A percentile compares a stretch with the other conserved stretches of the same genome.
Evolutionary conservation across 2,329 filamentous ascomycete genomes (phyloP).

Genomic region (Coniochaeta sp.): DNA sequence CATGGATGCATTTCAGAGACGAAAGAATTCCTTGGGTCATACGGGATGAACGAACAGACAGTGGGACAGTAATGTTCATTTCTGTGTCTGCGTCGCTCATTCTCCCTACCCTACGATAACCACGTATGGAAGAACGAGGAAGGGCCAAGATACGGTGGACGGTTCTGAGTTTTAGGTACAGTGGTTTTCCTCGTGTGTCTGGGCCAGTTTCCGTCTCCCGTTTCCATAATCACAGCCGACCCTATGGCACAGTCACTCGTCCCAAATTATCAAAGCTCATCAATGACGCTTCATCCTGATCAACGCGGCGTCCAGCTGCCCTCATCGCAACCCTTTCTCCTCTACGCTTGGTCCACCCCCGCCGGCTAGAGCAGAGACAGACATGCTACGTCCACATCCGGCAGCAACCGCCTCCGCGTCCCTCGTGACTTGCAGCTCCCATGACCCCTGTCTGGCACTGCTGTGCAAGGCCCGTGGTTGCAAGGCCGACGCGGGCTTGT

Average conservation of each 20-base stretch:
- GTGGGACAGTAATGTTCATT: neutral
- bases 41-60: neutral
- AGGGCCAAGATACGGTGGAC: no score
- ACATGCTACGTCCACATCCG: slow-evolving; percentile 13
- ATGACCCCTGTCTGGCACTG: slow-evolving; percentile 13
- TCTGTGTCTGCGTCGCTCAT: no score
- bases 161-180: no score
- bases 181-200: no score
- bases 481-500: no score
- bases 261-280: neutral
- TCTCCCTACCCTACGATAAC: no score
- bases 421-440: slow-evolving; percentile 13
- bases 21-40: neutral
- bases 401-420: slow-evolving; percentile 7
- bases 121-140: no score
- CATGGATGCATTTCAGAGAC: neutral
- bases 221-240: neutral
- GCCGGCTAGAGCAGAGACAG: neutral
- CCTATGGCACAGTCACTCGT: neutral
- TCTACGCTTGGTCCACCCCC: neutral
- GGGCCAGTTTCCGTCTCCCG: no score
- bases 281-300: no score
- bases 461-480: slow-evolving; percentile 14
- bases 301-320: no score
- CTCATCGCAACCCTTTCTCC: no score